These are phyloP conservation scores for Solanum chacoense DNA, from an alignment of 305 asterid species.

Conservation along the genomic window DNA sequence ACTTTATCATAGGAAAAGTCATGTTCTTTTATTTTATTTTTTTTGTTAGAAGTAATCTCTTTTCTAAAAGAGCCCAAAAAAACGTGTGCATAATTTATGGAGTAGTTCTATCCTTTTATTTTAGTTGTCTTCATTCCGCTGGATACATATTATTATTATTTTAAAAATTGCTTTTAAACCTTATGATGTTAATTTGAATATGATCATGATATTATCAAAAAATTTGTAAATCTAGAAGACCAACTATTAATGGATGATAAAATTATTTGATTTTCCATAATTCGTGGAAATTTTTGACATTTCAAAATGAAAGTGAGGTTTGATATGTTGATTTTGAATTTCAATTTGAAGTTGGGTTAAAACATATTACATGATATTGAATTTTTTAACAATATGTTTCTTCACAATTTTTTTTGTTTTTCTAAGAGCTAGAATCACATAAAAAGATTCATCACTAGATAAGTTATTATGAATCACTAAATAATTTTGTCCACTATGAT, in stretches of 20 bases:
- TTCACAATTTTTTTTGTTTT: not conserved
- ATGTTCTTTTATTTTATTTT: too few species aligned
- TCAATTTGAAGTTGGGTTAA: not conserved
- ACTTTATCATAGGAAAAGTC: too few species aligned
- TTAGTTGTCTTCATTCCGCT: not conserved
- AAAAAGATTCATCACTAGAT: too few species aligned
- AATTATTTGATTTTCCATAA: not conserved
- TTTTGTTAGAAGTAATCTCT: not conserved
- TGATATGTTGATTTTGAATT: not conserved
- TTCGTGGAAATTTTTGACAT: accelerated
- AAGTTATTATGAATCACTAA: too few species aligned
- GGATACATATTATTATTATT: too few species aligned
- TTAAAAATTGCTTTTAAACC: too few species aligned
- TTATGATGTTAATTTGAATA: not conserved
- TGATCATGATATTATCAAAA: not conserved
- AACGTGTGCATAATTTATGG: not conserved
- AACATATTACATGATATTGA: accelerated
- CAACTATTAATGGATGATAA: not conserved
- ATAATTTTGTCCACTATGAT: not conserved
- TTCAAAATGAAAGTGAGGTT: not conserved
- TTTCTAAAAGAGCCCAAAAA: not conserved
- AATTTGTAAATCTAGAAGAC: not conserved
- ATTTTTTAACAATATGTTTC: not conserved
- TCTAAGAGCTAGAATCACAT: too few species aligned
- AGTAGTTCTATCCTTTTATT: not conserved